A percentile compares a stretch with the other conserved stretches of the same genome.
Evolutionary conservation across 2,329 filamentous ascomycete species (phyloP).

Genomic region (Metarhizium album): DNA sequence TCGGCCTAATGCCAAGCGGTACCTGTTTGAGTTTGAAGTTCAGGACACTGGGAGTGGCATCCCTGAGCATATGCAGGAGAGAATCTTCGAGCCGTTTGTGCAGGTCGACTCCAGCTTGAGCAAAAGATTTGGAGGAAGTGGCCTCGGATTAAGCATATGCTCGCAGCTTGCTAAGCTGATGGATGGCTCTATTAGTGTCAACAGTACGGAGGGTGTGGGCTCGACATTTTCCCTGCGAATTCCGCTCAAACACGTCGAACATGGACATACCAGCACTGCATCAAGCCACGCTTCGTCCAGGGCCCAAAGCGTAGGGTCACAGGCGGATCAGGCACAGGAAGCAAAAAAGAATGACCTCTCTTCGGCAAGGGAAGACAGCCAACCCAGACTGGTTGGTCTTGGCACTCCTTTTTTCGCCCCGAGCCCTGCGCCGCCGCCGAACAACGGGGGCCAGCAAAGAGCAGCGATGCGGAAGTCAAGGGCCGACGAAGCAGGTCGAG

Average conservation of each 20-base stretch:
- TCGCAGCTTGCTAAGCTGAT: slow-evolving; percentile 76
- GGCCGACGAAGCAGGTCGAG: slow-evolving; percentile 29
- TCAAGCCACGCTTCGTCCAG: slow-evolving; percentile 43
- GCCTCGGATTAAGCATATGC: slow-evolving; percentile 80
- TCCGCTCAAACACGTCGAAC: slow-evolving; percentile 65
- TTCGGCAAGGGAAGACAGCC: slow-evolving; percentile 18
- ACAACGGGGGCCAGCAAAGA: slow-evolving; percentile 46
- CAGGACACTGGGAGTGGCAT: slow-evolving; percentile 84
- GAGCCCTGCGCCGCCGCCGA: slow-evolving; percentile 22
- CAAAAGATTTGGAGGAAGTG: slow-evolving; percentile 84
- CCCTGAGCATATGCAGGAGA: slow-evolving; percentile 61
- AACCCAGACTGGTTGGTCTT: slow-evolving; percentile 72
- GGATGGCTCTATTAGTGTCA: slow-evolving; percentile 64
- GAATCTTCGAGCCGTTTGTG: slow-evolving; percentile 89
- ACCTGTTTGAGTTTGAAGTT: slow-evolving; percentile 78
- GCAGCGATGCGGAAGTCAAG: slow-evolving; percentile 55
- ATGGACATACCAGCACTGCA: slow-evolving; percentile 41
- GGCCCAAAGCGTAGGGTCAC: slow-evolving; percentile 32
- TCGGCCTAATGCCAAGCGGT: slow-evolving; percentile 50
- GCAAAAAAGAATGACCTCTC: slow-evolving; percentile 8
- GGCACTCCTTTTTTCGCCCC: slow-evolving; percentile 71
- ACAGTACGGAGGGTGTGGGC: slow-evolving; percentile 61
- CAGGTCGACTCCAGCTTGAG: slow-evolving; percentile 84
- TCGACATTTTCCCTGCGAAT: slow-evolving; percentile 77
- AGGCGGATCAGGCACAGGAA: slow-evolving; percentile 17